Percentiles rank a stretch among this genome's conserved stretches.
Evolutionary conservation across 768 basidiomycete species (phyloP).

Genomic region (Macrolepiota albuminosa): DNA sequence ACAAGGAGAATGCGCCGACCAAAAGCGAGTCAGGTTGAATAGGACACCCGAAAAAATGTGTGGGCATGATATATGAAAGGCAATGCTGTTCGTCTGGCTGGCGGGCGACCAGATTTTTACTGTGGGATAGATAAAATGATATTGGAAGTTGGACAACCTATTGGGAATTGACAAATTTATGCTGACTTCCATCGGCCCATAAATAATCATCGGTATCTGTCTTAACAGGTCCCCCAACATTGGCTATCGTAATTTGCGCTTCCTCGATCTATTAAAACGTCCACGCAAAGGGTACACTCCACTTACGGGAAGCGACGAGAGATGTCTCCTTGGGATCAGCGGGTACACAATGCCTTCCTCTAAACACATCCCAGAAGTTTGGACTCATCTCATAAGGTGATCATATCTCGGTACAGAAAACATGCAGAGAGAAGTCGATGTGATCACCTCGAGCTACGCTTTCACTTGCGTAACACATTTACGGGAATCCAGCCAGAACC

Average conservation of each 20-base stretch:
- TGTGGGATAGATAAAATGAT: neutral
- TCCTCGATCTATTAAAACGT: neutral
- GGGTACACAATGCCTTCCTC: neutral
- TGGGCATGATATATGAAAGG: neutral
- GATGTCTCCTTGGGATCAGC: neutral
- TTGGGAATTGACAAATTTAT: neutral
- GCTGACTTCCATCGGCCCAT: neutral
- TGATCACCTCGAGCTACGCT: neutral
- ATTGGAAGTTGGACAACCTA: neutral
- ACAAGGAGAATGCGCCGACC: neutral
- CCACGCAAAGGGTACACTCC: neutral
- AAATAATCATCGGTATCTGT: neutral
- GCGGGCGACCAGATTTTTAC: neutral
- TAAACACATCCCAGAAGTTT: neutral
- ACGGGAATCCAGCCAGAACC: neutral
- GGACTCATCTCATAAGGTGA: neutral
- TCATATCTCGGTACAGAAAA: neutral
- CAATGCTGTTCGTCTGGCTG: neutral
- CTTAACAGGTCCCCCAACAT: neutral
- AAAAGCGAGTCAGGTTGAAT: neutral
- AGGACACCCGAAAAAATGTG: neutral
- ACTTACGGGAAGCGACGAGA: neutral
- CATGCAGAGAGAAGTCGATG: neutral
- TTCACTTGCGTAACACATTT: neutral
- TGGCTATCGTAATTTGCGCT: neutral